Evolutionary conservation across 345 rosid species (phyloP).

Genomic region (Pistacia vera): DNA sequence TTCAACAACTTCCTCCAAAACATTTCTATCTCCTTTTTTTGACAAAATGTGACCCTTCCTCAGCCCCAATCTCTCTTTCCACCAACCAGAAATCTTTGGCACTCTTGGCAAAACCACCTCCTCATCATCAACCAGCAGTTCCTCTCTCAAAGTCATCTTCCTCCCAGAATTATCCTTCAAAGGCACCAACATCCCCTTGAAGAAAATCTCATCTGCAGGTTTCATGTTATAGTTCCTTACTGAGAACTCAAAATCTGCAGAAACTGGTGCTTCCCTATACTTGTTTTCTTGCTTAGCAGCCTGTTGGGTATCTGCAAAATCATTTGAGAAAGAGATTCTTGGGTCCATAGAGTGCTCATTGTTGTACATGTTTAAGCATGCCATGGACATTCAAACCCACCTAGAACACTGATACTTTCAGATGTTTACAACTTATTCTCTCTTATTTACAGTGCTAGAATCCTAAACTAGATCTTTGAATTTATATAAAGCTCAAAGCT

Average conservation of each 20-base stretch:
- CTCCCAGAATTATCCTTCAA: conserved; percentile 43
- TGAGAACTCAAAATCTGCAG: conserved; percentile 78
- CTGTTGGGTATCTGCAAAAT: conserved; percentile 57
- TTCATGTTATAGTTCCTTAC: conserved; percentile 53
- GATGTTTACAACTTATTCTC: conserved; percentile 16
- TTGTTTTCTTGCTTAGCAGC: conserved; percentile 35
- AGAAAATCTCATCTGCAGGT: conserved; percentile 83
- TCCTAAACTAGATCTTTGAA: conserved; percentile 40
- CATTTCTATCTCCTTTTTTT: conserved; percentile 29
- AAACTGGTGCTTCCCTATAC: conserved; percentile 84
- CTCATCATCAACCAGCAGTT: conserved; percentile 49
- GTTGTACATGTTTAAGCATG: conserved; percentile 49
- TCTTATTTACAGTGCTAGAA: conserved; percentile 21
- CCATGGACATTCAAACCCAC: conserved; percentile 27
- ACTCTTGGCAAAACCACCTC: conserved; percentile 25
- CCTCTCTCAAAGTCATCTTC: conserved; percentile 67
- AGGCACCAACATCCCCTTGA: conserved; percentile 73
- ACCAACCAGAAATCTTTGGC: conserved; percentile 47
- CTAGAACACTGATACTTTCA: neutral
- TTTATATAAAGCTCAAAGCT: conserved; percentile 25
- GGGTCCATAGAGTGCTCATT: conserved; percentile 63
- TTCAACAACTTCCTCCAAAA: conserved; percentile 42
- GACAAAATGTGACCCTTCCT: conserved; percentile 26
- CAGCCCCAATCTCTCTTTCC: conserved; percentile 58
- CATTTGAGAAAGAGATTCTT: conserved; percentile 93